A percentile compares a stretch with the other conserved stretches of the same genome.
phyloP scores from a whole-genome alignment of 2,329 filamentous ascomycete species.

The Trichoderma brevicompactum region DNA sequence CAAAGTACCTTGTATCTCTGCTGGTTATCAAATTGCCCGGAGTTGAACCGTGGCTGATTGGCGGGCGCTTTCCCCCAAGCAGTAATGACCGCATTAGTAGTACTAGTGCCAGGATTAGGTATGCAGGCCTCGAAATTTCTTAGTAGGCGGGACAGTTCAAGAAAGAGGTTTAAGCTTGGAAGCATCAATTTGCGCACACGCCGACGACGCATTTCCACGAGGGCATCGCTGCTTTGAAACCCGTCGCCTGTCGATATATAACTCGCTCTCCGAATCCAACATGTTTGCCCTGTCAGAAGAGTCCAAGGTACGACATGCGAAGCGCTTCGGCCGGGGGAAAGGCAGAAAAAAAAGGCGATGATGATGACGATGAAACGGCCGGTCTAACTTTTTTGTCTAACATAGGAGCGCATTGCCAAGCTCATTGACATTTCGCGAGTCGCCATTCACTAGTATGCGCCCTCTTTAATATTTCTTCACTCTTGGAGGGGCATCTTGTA shows the following conservation, averaged over 20 bases:
- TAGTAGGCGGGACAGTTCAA: conserved; percentile 14
- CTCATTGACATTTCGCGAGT: conserved; percentile 93
- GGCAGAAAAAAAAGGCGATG: background rate
- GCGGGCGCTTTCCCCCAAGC: conserved; percentile 13
- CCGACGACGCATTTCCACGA: background rate
- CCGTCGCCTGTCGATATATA: background rate
- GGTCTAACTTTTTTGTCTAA: conserved; percentile 18
- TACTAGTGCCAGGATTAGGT: background rate
- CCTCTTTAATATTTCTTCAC: conserved; percentile 15
- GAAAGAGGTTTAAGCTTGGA: conserved; percentile 2
- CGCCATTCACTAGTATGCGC: conserved; percentile 87
- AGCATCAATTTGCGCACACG: conserved; percentile 25
- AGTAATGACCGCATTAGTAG: conserved; percentile 18
- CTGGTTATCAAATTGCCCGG: conserved; percentile 35
- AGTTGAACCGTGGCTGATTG: conserved; percentile 37
- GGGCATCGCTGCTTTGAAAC: background rate
- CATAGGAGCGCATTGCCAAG: conserved; percentile 94
- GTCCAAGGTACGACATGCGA: conserved; percentile 73
- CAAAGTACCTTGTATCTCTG: background rate
- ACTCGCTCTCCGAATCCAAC: conserved; percentile 33
- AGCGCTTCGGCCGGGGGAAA: background rate
- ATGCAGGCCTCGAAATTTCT: conserved; percentile 29
- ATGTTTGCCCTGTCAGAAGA: conserved; percentile 86
- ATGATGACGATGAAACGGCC: conserved; percentile 13
- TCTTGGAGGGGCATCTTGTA: background rate